Conservation (phyloP, 192 early-diverging fungal species). For the Jimgerdemannia flammicorona region DNA sequence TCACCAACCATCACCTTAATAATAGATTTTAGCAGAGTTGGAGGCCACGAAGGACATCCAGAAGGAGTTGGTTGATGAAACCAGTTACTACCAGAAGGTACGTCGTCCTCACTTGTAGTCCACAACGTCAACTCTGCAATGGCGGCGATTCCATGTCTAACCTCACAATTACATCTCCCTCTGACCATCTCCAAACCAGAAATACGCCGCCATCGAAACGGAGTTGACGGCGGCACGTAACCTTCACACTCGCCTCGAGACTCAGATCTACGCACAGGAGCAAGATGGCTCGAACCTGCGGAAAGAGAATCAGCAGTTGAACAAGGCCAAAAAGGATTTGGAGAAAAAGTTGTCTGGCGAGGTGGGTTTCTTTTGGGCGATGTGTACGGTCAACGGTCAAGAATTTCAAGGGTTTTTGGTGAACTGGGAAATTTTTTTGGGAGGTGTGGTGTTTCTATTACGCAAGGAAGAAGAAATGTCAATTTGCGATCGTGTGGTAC, state of each 20-base stretch:
- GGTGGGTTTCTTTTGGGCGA: slow-evolving; percentile 2
- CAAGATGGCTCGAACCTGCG: slow-evolving; percentile 29
- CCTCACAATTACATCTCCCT: not conserved
- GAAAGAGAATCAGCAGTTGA: slow-evolving; percentile 33
- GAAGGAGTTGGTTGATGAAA: not conserved
- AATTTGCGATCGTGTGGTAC: no score
- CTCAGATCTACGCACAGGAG: slow-evolving; percentile 45
- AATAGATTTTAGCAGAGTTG: not conserved
- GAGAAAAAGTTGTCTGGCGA: slow-evolving; percentile 35
- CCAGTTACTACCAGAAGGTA: not conserved
- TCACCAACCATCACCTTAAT: not conserved
- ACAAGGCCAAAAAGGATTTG: slow-evolving; percentile 35
- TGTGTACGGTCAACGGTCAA: no score
- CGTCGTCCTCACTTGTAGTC: not conserved
- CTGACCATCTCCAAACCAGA: not conserved
- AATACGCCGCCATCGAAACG: not conserved
- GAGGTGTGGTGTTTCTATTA: not conserved
- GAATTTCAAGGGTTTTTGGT: no score
- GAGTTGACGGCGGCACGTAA: not conserved
- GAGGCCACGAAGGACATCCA: not conserved
- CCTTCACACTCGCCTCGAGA: slow-evolving; percentile 31
- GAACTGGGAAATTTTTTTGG: no score
- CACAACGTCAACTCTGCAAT: no score
- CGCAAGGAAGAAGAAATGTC: no score
- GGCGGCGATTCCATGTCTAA: not conserved